Evolutionary conservation across 768 basidiomycete genomes (phyloP).

Genomic region (Brasilioporus rufonigricans): DNA sequence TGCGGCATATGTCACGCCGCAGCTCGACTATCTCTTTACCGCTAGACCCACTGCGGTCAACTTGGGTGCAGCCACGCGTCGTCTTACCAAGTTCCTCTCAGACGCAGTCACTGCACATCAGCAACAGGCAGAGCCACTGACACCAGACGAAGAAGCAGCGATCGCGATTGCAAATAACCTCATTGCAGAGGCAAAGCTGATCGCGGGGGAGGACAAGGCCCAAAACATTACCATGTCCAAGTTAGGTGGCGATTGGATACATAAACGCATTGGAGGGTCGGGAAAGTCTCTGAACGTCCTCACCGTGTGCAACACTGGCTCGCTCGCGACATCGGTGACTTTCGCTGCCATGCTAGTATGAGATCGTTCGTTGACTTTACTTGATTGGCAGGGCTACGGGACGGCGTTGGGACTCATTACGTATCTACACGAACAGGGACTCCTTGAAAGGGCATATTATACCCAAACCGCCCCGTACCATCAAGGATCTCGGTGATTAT

Average conservation of each 20-base stretch:
- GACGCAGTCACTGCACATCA: slow-evolving; percentile 12
- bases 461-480: slow-evolving; percentile 96
- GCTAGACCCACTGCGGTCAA: slow-evolving; percentile 98
- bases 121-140: slow-evolving; percentile 14
- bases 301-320: slow-evolving; percentile 98
- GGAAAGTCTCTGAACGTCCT: slow-evolving; percentile 68
- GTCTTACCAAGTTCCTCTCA: slow-evolving; percentile 54
- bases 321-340: slow-evolving; percentile 83
- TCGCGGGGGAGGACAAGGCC: slow-evolving; percentile 87
- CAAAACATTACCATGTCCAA: slow-evolving; percentile 84
- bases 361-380: neutral
- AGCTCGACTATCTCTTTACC: slow-evolving; percentile 72
- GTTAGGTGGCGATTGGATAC: slow-evolving; percentile 84
- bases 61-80: slow-evolving; percentile 79
- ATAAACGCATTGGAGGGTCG: slow-evolving; percentile 37
- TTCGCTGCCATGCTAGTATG: neutral
- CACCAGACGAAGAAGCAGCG: slow-evolving; percentile 34
- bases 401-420: slow-evolving; percentile 95
- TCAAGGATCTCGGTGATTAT: slow-evolving; percentile 73
- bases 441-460: slow-evolving; percentile 81
- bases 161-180: slow-evolving; percentile 54
- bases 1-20: slow-evolving; percentile 50
- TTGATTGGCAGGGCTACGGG: slow-evolving; percentile 78
- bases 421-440: slow-evolving; percentile 74
- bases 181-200: slow-evolving; percentile 63